These are phyloP conservation scores for Pyrrhoderma lamaoense DNA, from an alignment of 1,284 basidiomycete species.

Conservation along the genomic window DNA sequence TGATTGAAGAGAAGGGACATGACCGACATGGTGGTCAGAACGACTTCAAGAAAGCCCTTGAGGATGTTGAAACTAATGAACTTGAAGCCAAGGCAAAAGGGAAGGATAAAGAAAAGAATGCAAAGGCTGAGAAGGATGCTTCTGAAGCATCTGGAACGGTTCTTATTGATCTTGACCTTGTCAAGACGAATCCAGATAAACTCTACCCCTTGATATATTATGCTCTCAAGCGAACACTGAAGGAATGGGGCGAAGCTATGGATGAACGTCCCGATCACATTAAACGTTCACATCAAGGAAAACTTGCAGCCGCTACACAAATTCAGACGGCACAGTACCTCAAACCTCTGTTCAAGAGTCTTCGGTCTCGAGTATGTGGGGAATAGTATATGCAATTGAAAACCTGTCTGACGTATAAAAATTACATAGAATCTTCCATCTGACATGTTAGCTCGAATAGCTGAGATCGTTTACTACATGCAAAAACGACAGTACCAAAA, in stretches of 20 bases:
- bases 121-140: constrained; percentile 22
- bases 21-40: constrained; percentile 77
- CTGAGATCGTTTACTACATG: constrained; percentile 96
- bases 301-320: constrained; percentile 90
- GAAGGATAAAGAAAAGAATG: constrained; percentile 45
- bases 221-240: constrained; percentile 85
- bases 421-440: constrained; percentile 61
- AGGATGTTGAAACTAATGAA: constrained; percentile 84
- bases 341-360: constrained; percentile 90
- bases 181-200: constrained; percentile 93
- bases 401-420: neutral
- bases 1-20: constrained; percentile 84
- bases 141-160: constrained; percentile 41
- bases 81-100: constrained; percentile 54
- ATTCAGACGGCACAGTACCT: constrained; percentile 94
- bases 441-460: constrained; percentile 84
- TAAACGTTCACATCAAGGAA: constrained; percentile 86
- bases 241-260: constrained; percentile 95
- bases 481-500: constrained; percentile 90
- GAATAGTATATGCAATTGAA: neutral
- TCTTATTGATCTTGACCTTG: constrained; percentile 69
- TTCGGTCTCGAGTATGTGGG: constrained; percentile 72
- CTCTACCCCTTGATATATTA: constrained; percentile 97
- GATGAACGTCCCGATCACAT: constrained; percentile 81
- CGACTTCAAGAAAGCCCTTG: constrained; percentile 90